These are phyloP conservation scores for Boletus coccyginus DNA, from an alignment of 768 basidiomycete genomes.

Conservation along the genomic window DNA sequence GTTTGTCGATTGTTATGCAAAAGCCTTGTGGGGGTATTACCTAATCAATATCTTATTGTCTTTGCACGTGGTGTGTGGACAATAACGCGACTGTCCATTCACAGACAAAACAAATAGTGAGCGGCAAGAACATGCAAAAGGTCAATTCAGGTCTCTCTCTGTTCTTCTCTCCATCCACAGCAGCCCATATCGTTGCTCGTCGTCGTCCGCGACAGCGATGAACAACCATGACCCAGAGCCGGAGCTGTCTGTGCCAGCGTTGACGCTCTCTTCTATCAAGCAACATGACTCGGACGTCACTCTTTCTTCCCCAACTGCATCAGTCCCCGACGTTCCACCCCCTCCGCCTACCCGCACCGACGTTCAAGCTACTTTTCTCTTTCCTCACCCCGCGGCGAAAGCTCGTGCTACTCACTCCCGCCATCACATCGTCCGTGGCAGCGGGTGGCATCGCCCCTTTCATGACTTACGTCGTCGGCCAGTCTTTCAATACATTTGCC, in stretches of 20 bases:
- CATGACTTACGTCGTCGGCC: conserved; percentile 82
- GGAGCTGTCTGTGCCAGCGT: conserved; percentile 21
- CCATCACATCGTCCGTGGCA: conserved; percentile 54
- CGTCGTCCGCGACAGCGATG: conserved; percentile 32
- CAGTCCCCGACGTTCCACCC: conserved; percentile 18
- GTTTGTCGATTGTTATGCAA: conserved; percentile 24
- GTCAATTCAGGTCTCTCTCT: conserved; percentile 7
- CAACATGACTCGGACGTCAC: conserved; percentile 5
- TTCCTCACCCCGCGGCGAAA: conserved; percentile 57
- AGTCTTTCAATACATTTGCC: conserved; percentile 72
- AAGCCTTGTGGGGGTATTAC: conserved; percentile 12
- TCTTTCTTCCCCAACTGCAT: conserved; percentile 10
- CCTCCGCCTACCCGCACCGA: conserved; percentile 42
- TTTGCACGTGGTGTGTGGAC: conserved; percentile 18
- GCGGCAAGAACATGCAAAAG: background rate
- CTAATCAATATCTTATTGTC: conserved; percentile 23
- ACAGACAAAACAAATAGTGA: conserved; percentile 28
- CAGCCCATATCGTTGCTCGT: conserved; percentile 15
- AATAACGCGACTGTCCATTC: conserved; percentile 14
- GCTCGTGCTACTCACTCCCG: conserved; percentile 60
- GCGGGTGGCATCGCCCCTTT: conserved; percentile 76
- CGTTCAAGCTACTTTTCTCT: conserved; percentile 64
- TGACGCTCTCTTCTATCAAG: conserved; percentile 18
- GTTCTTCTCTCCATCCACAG: conserved; percentile 9
- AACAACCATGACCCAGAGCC: conserved; percentile 27